A percentile compares a stretch with the other conserved stretches of the same genome.
These are phyloP conservation scores for Fusarium lyarnte DNA, from an alignment of 2,329 filamentous ascomycete species.

Conservation along the genomic window DNA sequence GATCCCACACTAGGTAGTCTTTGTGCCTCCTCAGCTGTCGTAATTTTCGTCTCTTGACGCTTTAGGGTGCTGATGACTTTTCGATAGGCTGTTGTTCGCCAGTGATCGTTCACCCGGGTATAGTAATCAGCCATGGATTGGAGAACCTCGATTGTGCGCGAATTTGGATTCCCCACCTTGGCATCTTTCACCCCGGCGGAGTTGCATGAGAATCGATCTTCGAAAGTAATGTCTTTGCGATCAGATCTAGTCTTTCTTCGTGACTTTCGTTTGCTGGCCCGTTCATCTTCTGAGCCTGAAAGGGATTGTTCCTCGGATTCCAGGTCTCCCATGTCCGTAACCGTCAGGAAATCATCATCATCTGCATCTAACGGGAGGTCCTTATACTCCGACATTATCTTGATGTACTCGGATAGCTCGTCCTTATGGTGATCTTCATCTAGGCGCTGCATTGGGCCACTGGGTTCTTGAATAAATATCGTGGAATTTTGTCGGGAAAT, in stretches of 20 bases:
- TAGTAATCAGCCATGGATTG: constrained; percentile 85
- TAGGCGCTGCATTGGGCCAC: not conserved
- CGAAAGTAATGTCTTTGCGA: constrained; percentile 49
- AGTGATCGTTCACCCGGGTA: constrained; percentile 76
- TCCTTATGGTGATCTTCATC: constrained; percentile 50
- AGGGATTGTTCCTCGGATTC: constrained; percentile 21
- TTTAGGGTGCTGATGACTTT: constrained; percentile 79
- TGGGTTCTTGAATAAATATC: not conserved
- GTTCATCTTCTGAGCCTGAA: constrained; percentile 39
- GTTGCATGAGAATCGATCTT: constrained; percentile 65
- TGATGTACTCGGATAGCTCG: constrained; percentile 71
- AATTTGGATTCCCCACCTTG: constrained; percentile 72
- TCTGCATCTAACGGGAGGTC: constrained; percentile 65
- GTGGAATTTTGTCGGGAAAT: not conserved
- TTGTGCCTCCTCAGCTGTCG: constrained; percentile 74
- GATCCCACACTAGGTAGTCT: constrained; percentile 74
- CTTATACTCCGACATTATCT: constrained; percentile 67
- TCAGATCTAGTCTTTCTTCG: constrained; percentile 31
- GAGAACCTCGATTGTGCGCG: constrained; percentile 77
- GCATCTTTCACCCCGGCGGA: constrained; percentile 58
- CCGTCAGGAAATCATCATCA: constrained; percentile 55
- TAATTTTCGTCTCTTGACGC: constrained; percentile 70
- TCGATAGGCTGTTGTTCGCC: constrained; percentile 79
- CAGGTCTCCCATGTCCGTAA: constrained; percentile 18
- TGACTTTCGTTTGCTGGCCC: constrained; percentile 25